Evolutionary conservation across 208 protist species (phyloP).

Genomic region (Wallacemonas rigidus): DNA sequence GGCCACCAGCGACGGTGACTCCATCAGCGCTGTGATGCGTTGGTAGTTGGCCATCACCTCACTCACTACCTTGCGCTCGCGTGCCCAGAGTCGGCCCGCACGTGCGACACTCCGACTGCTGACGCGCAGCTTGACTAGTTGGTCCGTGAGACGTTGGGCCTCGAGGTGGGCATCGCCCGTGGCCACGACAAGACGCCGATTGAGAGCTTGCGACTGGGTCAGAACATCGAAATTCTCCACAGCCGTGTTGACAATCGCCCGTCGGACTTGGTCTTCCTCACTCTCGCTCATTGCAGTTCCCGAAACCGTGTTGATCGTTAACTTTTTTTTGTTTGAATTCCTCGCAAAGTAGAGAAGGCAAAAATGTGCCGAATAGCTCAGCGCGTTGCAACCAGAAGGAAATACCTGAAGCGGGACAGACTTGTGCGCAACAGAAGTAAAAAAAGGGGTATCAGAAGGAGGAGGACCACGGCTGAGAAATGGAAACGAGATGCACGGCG

Average conservation of each 20-base stretch:
- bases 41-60: slow-evolving; percentile 57
- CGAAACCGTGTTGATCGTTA: not conserved
- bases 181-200: slow-evolving; percentile 36
- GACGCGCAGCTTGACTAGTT: slow-evolving; percentile 52
- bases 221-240: slow-evolving; percentile 74
- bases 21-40: slow-evolving; percentile 69
- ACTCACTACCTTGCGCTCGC: slow-evolving; percentile 49
- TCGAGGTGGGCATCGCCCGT: slow-evolving; percentile 39
- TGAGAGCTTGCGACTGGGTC: slow-evolving; percentile 52
- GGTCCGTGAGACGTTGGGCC: slow-evolving; percentile 42
- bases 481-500: too few relatives aligned
- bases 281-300: not conserved
- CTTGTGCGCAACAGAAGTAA: slow-evolving; percentile 6
- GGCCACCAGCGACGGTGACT: slow-evolving; percentile 61
- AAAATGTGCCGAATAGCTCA: not conserved
- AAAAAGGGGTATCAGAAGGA: slow-evolving; percentile 9
- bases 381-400: too few relatives aligned
- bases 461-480: too few relatives aligned
- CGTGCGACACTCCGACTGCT: slow-evolving; percentile 44
- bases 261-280: slow-evolving; percentile 51
- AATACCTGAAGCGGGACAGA: not conserved
- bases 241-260: slow-evolving; percentile 62
- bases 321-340: too few relatives aligned
- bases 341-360: not conserved
- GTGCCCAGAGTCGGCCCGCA: slow-evolving; percentile 63